These are phyloP conservation scores for Trichophyton simii DNA, from an alignment of 2,329 filamentous ascomycete genomes.

Conservation along the genomic window DNA sequence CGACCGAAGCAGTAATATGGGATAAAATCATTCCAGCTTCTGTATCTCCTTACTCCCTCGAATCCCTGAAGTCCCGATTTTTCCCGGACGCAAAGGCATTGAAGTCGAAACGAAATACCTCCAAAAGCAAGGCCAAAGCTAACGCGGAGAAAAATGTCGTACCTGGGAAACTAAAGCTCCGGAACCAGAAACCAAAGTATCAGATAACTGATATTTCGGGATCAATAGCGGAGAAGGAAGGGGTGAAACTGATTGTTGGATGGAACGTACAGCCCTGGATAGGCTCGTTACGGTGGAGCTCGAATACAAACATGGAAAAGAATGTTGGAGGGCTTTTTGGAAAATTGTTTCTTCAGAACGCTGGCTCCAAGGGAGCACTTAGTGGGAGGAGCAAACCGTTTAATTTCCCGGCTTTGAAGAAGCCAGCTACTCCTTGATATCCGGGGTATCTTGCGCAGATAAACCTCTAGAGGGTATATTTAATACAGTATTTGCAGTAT, in stretches of 20 bases:
- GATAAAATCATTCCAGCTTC: constrained; percentile 71
- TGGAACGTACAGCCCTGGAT: constrained; percentile 99
- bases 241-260: constrained; percentile 68
- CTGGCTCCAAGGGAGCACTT: constrained; percentile 26
- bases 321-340: constrained; percentile 17
- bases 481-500: too few relatives aligned
- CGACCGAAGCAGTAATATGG: constrained; percentile 24
- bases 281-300: constrained; percentile 72
- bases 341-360: constrained; percentile 39
- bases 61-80: constrained; percentile 26
- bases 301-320: constrained; percentile 24
- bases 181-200: constrained; percentile 87
- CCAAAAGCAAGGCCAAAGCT: constrained; percentile 8
- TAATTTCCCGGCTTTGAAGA: constrained; percentile 45
- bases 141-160: constrained; percentile 13
- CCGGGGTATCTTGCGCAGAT: too few relatives aligned
- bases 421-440: constrained; percentile 19
- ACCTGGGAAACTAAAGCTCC: constrained; percentile 58
- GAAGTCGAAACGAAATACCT: constrained; percentile 17
- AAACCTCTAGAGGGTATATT: too few relatives aligned
- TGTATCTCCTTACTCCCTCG: constrained; percentile 31
- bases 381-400: constrained; percentile 40
- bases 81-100: constrained; percentile 19
- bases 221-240: constrained; percentile 57
- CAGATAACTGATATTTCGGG: constrained; percentile 85